Percentiles rank a stretch among this genome's conserved stretches.
phyloP scores from a whole-genome alignment of 306 rosid genomes.

The Vigna unguiculata region DNA sequence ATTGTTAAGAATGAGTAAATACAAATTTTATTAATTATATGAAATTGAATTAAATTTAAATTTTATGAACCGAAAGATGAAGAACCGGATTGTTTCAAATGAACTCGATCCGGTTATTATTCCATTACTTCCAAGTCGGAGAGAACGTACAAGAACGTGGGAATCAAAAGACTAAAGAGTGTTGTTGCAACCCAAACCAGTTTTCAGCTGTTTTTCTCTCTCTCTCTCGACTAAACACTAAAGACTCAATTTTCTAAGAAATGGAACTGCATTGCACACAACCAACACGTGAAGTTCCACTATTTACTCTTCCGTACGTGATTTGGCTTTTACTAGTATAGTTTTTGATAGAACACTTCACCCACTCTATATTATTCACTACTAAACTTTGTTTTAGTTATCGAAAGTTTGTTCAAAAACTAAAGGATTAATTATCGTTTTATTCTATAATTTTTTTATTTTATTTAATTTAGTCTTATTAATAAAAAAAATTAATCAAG shows the following conservation, averaged over 20 bases:
- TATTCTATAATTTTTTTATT: not conserved
- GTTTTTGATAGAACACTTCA: slow-evolving; percentile 46
- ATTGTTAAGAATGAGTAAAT: too few relatives aligned
- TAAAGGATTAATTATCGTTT: not conserved
- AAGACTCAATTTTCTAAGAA: not conserved
- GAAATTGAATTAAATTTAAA: too few relatives aligned
- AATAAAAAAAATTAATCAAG: too few relatives aligned
- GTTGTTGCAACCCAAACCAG: not conserved
- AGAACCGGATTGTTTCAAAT: slow-evolving; percentile 9
- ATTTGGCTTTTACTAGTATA: slow-evolving; percentile 30
- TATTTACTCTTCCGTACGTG: not conserved
- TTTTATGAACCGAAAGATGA: not conserved
- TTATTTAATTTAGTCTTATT: too few relatives aligned
- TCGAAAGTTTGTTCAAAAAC: not conserved
- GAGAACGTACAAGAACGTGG: not conserved
- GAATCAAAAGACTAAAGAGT: not conserved
- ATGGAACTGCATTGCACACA: not conserved
- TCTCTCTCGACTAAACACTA: not conserved
- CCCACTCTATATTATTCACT: slow-evolving; percentile 29
- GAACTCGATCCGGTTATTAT: slow-evolving; percentile 14
- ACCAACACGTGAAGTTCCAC: not conserved
- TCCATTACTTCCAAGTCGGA: not conserved
- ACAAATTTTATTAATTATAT: too few relatives aligned
- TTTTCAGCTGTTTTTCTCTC: not conserved
- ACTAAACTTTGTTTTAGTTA: not conserved